phyloP scores from a whole-genome alignment of 352 stramenopile species.

The Globisporangium uncinulatum region DNA sequence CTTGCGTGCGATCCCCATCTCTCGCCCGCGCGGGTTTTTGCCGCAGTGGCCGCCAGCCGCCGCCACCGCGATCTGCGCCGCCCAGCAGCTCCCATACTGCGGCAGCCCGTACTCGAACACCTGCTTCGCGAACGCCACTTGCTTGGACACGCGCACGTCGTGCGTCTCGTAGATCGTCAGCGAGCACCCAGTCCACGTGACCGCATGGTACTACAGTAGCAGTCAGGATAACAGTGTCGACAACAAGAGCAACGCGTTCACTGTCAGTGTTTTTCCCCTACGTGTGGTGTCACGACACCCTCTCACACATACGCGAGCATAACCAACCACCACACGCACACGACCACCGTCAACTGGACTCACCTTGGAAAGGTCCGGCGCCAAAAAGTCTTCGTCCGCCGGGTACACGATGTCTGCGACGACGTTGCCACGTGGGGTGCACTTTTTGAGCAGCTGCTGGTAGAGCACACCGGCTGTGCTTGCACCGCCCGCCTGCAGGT shows the following conservation, averaged over 20 bases:
- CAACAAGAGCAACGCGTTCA: background rate
- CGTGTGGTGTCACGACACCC: no score
- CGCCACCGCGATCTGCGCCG: constrained; percentile 68
- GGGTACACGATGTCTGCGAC: constrained; percentile 56
- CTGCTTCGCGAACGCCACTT: constrained; percentile 67
- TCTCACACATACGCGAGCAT: no score
- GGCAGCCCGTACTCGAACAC: constrained; percentile 60
- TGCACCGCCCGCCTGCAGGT: constrained; percentile 54
- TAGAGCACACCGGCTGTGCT: constrained; percentile 70
- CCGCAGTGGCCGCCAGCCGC: constrained; percentile 57
- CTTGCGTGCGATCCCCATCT: constrained; percentile 78
- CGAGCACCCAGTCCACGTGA: constrained; percentile 76
- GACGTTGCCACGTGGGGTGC: constrained; percentile 23
- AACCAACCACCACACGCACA: no score
- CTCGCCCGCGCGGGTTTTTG: constrained; percentile 56
- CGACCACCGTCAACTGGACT: background rate
- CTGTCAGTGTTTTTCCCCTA: no score
- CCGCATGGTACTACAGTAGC: constrained; percentile 46
- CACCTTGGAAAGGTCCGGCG: constrained; percentile 47
- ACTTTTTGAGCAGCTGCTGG: constrained; percentile 55
- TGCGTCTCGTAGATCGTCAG: constrained; percentile 55
- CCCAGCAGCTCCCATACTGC: constrained; percentile 81
- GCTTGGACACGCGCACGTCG: constrained; percentile 54
- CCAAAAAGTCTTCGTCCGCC: constrained; percentile 42
- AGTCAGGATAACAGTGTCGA: constrained; percentile 1